Evolutionary conservation across 345 rosid genomes (phyloP).

Genomic region (Eucalyptus polybractea): DNA sequence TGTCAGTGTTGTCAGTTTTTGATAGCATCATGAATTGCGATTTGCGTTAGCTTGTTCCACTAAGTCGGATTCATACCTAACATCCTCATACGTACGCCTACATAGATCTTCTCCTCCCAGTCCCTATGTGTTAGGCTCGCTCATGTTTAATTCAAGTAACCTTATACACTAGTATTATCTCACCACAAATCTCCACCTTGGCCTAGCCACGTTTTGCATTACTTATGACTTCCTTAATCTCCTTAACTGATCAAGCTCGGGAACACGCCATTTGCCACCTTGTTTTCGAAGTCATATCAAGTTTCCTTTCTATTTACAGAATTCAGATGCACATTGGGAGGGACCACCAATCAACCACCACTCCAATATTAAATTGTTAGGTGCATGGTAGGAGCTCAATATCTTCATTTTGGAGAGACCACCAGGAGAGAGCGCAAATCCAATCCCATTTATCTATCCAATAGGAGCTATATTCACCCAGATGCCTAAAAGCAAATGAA

Average conservation of each 20-base stretch:
- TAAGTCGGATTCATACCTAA: too few relatives aligned
- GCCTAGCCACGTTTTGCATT: not conserved
- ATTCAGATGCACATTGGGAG: not conserved
- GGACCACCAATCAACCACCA: not conserved
- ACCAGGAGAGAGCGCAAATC: not conserved
- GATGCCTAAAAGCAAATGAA: not conserved
- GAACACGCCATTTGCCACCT: not conserved
- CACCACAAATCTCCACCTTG: not conserved
- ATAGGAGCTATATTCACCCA: not conserved
- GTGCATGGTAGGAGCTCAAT: not conserved
- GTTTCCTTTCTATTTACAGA: not conserved
- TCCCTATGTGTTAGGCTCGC: not conserved
- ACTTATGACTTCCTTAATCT: not conserved
- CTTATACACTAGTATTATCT: not conserved
- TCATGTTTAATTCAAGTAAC: not conserved
- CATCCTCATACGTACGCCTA: not conserved
- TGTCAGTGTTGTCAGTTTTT: not conserved
- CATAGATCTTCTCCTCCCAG: not conserved
- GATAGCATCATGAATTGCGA: not conserved
- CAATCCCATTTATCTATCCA: not conserved
- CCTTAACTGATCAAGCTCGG: not conserved
- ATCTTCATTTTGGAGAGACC: not conserved
- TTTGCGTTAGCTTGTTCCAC: not conserved
- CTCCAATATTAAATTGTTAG: not conserved
- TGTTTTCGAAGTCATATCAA: not conserved